Evolutionary conservation across 352 stramenopile genomes (phyloP), one percentile per base, ranked within the genome.

Genomic region (Globisporangium parvum): DNA sequence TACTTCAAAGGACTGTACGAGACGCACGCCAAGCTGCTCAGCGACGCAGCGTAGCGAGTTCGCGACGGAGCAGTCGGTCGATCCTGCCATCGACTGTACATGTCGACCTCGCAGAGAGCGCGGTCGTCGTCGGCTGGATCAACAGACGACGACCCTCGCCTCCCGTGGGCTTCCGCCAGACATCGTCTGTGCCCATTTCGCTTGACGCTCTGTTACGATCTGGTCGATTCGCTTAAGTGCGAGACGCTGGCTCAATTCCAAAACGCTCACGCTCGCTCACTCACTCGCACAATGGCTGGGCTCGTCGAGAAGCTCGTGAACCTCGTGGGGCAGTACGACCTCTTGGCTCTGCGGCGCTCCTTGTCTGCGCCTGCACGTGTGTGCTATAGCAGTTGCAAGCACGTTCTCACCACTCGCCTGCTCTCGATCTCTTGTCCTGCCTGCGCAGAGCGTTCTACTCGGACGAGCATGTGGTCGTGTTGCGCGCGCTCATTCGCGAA

Each of bases 231-330:
- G 26, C 26, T 31, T 31, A 31, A 31, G 26, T 31, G 26, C 26
- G 26, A 31, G 26, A 31, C 26, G 26, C 10, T 17, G 31, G 21
- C 21, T 50, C 23, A 28, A 50, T 17, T 50, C 8, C 15, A 50
- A 20, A n/a, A 50, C 4, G 11, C 3, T 14, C 6, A 23, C 4
- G 3, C 37, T 33, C 4, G 11, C 3, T 14, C 6, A 23, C 4
- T 31, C 37, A 41, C 17, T 41, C 37, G 37, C 11, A 31, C 26
- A 17, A 94, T 94, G 85, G 78, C 82, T 15, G 85, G 78, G 44
- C 79, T 93, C 35, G 85, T 94, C 28, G 82, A 94, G 70, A 94
- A 93, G 70, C 82, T 94, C 51, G 81, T 94, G 57, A 81, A 86
- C 47, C 67, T 94, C 51, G 79, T 94, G 33, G 85, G 80, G 40